Conservation (phyloP, 345 rosid species). For the Hypericum androsaemum region DNA sequence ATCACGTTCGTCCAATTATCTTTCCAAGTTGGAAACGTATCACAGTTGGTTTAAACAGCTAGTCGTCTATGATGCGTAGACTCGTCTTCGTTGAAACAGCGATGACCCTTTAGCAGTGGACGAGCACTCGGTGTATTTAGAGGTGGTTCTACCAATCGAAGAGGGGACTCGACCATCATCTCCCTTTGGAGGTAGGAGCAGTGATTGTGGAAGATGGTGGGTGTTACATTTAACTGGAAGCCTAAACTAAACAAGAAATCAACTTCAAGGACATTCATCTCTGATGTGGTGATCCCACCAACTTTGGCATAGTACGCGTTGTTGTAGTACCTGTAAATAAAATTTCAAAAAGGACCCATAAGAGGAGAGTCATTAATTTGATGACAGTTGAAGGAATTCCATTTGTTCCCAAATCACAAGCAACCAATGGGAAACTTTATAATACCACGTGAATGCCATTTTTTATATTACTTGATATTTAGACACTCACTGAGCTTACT, state of each 20-base stretch:
- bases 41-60: slow-evolving; percentile 31
- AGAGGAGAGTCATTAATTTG: too few species aligned
- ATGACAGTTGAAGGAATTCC: too few species aligned
- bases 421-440: too few species aligned
- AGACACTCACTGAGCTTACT: too few species aligned
- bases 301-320: slow-evolving; percentile 58
- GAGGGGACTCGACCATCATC: slow-evolving; percentile 33
- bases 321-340: slow-evolving; percentile 40
- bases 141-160: slow-evolving; percentile 9
- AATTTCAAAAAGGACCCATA: not conserved
- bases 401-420: too few species aligned
- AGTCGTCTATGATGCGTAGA: slow-evolving; percentile 55
- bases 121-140: not conserved
- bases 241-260: slow-evolving; percentile 62
- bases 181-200: slow-evolving; percentile 46
- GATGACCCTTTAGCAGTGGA: slow-evolving; percentile 9
- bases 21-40: too few species aligned
- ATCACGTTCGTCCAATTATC: too few species aligned
- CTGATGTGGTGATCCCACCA: slow-evolving; percentile 61
- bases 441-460: too few species aligned
- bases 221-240: slow-evolving; percentile 56
- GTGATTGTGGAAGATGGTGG: slow-evolving; percentile 40
- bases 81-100: slow-evolving; percentile 59
- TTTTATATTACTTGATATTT: too few species aligned
- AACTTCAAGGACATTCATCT: slow-evolving; percentile 68